phyloP scores from a whole-genome alignment of 805 yeast species.

The Kuraishia borneana region DNA sequence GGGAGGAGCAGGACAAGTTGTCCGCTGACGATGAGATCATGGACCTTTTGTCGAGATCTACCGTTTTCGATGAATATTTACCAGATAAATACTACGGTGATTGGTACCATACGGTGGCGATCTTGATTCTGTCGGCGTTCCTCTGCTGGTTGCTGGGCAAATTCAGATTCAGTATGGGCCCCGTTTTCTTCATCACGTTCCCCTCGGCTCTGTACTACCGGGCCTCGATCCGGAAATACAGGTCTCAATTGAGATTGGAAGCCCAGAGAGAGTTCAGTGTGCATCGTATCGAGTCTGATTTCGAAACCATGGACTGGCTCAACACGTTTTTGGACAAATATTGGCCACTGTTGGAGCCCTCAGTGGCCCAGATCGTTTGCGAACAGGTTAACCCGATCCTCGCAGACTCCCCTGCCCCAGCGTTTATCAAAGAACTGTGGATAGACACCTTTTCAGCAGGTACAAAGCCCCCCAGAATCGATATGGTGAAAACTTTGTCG shows the following conservation, averaged over 20 bases:
- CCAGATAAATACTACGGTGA: slow-evolving; percentile 81
- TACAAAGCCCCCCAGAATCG: slow-evolving; percentile 91
- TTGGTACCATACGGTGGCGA: slow-evolving; percentile 89
- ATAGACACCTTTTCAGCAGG: slow-evolving; percentile 86
- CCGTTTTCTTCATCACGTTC: slow-evolving; percentile 63
- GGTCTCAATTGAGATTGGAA: slow-evolving; percentile 62
- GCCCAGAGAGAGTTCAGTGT: slow-evolving; percentile 82
- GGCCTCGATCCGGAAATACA: slow-evolving; percentile 70
- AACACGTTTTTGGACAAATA: slow-evolving; percentile 82
- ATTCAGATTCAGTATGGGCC: slow-evolving; percentile 66
- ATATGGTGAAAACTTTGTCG: slow-evolving; percentile 77
- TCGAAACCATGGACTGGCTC: slow-evolving; percentile 93
- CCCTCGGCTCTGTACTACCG: slow-evolving; percentile 65
- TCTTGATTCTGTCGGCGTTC: slow-evolving; percentile 54
- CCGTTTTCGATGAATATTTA: slow-evolving; percentile 63
- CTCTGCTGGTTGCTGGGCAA: slow-evolving; percentile 74
- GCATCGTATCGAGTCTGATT: slow-evolving; percentile 73
- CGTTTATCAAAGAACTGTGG: slow-evolving; percentile 75
- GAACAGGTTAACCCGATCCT: slow-evolving; percentile 78
- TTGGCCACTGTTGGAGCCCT: slow-evolving; percentile 89
- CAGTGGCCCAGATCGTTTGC: slow-evolving; percentile 73
- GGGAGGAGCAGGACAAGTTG: slow-evolving; percentile 59
- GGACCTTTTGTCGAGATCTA: slow-evolving; percentile 60
- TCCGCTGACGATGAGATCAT: slow-evolving; percentile 59
- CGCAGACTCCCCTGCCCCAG: slow-evolving; percentile 70